Evolutionary conservation across 805 yeast genomes (phyloP).

Genomic region (Candida methanosorbosa): DNA sequence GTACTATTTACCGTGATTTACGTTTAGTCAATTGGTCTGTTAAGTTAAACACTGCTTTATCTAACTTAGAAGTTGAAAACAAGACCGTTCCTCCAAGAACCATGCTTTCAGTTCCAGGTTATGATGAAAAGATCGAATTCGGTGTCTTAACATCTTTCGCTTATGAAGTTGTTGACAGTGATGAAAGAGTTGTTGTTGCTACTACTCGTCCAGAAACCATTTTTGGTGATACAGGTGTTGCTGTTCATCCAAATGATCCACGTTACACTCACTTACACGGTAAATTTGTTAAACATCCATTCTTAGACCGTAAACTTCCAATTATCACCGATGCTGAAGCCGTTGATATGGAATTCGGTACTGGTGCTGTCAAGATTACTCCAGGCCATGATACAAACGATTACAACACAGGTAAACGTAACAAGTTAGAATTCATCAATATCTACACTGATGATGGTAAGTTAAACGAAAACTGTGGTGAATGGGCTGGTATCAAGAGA

Average conservation of each 20-base stretch:
- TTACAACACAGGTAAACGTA: constrained; percentile 94
- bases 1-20: constrained; percentile 87
- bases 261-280: constrained; percentile 95
- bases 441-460: constrained; percentile 89
- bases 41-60: constrained; percentile 86
- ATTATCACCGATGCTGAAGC: constrained; percentile 86
- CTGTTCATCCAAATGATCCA: constrained; percentile 92
- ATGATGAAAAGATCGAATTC: constrained; percentile 84
- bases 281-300: constrained; percentile 84
- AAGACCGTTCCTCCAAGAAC: constrained; percentile 83
- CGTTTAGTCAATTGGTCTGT: constrained; percentile 97
- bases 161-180: constrained; percentile 77
- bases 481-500: constrained; percentile 85
- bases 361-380: constrained; percentile 99
- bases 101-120: constrained; percentile 76
- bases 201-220: constrained; percentile 98
- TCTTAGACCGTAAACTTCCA: constrained; percentile 77
- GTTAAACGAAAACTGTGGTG: constrained; percentile 88
- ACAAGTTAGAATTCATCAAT: constrained; percentile 78
- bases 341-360: constrained; percentile 98
- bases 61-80: constrained; percentile 94
- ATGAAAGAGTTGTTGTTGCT: constrained; percentile 85
- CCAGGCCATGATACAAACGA: constrained; percentile 98
- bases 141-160: constrained; percentile 97
- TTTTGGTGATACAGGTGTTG: constrained; percentile 97